Percentiles rank a stretch among this genome's conserved stretches.
Evolutionary conservation across 345 rosid genomes (phyloP).

Genomic region (Murraya paniculata): DNA sequence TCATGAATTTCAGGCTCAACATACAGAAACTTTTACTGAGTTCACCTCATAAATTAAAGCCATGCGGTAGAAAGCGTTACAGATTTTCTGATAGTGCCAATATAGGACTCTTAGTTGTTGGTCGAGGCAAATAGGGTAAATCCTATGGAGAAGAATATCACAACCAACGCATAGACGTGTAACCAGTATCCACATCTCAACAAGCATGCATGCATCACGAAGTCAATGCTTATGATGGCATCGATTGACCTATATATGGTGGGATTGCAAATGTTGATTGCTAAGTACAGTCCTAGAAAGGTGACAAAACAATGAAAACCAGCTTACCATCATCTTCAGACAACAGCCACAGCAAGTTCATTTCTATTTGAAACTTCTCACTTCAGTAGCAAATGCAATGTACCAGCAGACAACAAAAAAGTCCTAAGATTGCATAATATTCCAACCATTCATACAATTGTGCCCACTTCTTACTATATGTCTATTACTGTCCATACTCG

Average conservation of each 20-base stretch:
- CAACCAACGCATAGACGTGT: not conserved
- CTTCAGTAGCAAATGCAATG: not conserved
- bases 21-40: not conserved
- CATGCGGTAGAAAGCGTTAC: not conserved
- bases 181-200: not conserved
- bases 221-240: not conserved
- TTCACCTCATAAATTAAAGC: conserved; percentile 1
- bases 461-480: not conserved
- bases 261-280: not conserved
- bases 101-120: not conserved
- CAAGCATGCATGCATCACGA: too few relatives aligned
- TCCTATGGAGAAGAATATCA: not conserved
- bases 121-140: not conserved
- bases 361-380: not conserved
- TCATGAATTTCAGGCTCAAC: conserved; percentile 4
- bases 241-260: not conserved
- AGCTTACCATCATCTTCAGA: not conserved
- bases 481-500: not conserved
- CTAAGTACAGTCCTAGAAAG: not conserved
- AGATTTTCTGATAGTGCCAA: not conserved
- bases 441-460: not conserved
- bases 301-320: not conserved
- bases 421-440: not conserved
- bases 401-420: not conserved
- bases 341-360: not conserved